Base-by-base conservation (phyloP, 352 stramenopile genomes). In the Peronosclerospora sorghi region DNA sequence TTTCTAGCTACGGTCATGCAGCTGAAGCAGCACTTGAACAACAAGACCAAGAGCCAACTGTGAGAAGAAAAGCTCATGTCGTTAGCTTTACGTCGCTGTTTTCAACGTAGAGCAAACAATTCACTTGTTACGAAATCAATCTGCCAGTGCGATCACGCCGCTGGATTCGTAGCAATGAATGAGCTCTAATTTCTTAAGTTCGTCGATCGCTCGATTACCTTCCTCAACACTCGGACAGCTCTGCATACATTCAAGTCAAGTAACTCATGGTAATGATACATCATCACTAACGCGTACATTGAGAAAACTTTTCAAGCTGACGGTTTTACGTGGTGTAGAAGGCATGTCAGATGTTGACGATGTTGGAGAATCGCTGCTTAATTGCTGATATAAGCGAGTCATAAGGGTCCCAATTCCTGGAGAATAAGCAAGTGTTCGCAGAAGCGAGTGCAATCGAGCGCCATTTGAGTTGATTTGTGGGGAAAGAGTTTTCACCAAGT, bases 121-220 rank as follows among this genome's bases (percentile, higher is more conserved):
- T 32, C 8, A 46, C 26, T 32, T 23, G 28, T 34, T 30, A 7
- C 27, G 30, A n/a, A n/a, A 23, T 48, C 28, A 87, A 52, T 87
- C 72, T 35, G 69, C 72, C 13, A 83, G 55, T 6, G 72, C 68
- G 43, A 87, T 68, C 58, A 87, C 77, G 35, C 75, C 75, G 30
- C 72, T 85, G 13, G 72, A 77, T 38, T 83, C 75, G 62, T 87
- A 87, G 56, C 66, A 85, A 62, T 87, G 76, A 50, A 87, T 73
- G 38, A 87, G 70, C 47, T 82, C 67, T 14, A 87, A 57, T 50
- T 84, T 87, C 59, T 82, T 83, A 49, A 87, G 74, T 44, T 85
- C 72, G 21, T 74, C 55, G 42, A 87, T 85, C 32, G 75, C 72
- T 32, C 51, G 56, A 41, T 73, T 73, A 34, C 75, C 75, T 73